These are phyloP conservation scores for Alternaria arborescens DNA, from an alignment of 2,329 filamentous ascomycete species.

Conservation along the genomic window DNA sequence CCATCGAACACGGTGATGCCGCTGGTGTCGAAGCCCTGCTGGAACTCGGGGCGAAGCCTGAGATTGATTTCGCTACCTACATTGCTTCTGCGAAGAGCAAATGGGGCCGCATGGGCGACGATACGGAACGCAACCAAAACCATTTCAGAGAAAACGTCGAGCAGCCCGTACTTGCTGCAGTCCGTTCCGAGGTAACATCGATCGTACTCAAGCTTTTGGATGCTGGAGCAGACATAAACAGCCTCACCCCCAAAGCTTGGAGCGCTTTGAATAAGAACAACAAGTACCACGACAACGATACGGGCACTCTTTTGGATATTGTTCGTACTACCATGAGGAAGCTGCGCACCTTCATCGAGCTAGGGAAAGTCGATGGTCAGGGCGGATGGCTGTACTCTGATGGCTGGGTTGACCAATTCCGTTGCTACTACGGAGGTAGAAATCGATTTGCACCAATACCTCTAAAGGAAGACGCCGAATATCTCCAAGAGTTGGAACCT, in stretches of 20 bases:
- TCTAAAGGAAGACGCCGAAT: slow-evolving; percentile 57
- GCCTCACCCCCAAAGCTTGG: slow-evolving; percentile 57
- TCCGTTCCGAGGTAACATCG: slow-evolving; percentile 60
- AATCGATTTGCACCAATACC: slow-evolving; percentile 16
- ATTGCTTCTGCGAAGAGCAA: slow-evolving; percentile 64
- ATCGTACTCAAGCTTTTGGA: slow-evolving; percentile 68
- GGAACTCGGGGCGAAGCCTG: slow-evolving; percentile 63
- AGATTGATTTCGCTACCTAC: slow-evolving; percentile 66
- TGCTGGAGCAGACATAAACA: slow-evolving; percentile 71
- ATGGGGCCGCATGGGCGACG: slow-evolving; percentile 42
- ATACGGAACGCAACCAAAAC: slow-evolving; percentile 59
- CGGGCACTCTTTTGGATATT: slow-evolving; percentile 67
- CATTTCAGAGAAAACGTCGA: slow-evolving; percentile 59
- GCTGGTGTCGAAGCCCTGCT: slow-evolving; percentile 58
- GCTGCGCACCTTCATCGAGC: slow-evolving; percentile 17
- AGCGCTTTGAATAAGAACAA: slow-evolving; percentile 33
- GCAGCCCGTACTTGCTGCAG: slow-evolving; percentile 74
- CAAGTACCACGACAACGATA: slow-evolving; percentile 48
- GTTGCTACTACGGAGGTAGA: background rate
- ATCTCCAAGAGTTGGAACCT: slow-evolving; percentile 60
- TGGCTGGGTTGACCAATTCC: background rate
- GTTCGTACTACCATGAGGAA: slow-evolving; percentile 62
- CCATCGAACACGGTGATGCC: slow-evolving; percentile 44
- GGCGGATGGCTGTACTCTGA: background rate
- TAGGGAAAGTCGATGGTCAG: slow-evolving; percentile 12